These are phyloP conservation scores for Vickermania ingenoplastis DNA, from an alignment of 208 protist species.

Conservation along the genomic window DNA sequence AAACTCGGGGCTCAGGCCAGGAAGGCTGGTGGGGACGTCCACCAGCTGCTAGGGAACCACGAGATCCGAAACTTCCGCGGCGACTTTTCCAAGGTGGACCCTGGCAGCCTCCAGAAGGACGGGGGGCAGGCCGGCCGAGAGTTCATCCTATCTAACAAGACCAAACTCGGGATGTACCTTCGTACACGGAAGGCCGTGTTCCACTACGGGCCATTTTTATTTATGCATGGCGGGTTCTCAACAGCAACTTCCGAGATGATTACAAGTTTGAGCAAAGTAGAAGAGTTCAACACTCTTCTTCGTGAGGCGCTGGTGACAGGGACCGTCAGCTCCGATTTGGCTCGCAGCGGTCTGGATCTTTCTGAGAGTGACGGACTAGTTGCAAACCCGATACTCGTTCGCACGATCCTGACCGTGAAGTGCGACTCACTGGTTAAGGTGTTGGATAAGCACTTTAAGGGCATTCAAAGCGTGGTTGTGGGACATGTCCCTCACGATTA, in stretches of 20 bases:
- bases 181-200: constrained; percentile 68
- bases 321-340: constrained; percentile 47
- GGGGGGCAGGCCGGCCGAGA: constrained; percentile 53
- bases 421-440: constrained; percentile 57
- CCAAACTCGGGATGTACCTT: constrained; percentile 59
- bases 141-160: constrained; percentile 54
- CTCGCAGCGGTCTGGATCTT: constrained; percentile 43
- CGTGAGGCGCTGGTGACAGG: constrained; percentile 48
- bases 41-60: constrained; percentile 87
- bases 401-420: constrained; percentile 73
- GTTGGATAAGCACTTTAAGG: constrained; percentile 60
- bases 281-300: constrained; percentile 70
- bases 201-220: constrained; percentile 76
- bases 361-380: constrained; percentile 58
- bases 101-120: constrained; percentile 25
- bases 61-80: constrained; percentile 86
- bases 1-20: constrained; percentile 54
- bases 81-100: constrained; percentile 68
- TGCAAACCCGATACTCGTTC: constrained; percentile 77
- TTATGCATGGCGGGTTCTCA: constrained; percentile 90
- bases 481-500: constrained; percentile 87
- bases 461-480: constrained; percentile 78
- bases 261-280: constrained; percentile 55
- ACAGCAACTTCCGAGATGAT: constrained; percentile 56
- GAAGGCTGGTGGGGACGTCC: constrained; percentile 60